Base-by-base conservation (phyloP, 2,329 filamentous ascomycete species). In the Dryadomyces quercivorus region DNA sequence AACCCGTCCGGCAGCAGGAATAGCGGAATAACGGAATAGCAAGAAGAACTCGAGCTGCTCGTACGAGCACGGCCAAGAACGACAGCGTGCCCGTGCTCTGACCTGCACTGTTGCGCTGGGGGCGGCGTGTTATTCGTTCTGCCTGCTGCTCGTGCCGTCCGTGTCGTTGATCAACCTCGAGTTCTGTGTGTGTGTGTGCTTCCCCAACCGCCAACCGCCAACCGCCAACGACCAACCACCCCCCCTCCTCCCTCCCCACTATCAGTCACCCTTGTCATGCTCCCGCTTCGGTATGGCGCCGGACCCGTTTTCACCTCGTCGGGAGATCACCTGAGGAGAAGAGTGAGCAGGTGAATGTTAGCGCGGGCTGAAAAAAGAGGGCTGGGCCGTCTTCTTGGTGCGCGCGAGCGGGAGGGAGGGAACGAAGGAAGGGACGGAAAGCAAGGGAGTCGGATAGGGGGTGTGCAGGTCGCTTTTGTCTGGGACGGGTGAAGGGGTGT, bases 291-390 rank as follows among this genome's bases (percentile, higher is more conserved):
- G 26, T 26, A 26, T 51, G 40, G 40, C 22, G 50, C 13, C 38
- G 42, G n/a, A 42, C 42, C 50, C 40, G n/a, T 31, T 43, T 31
- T 49, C 40, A 40, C 40, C 47, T 50, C 5, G 26, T 45, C 26
- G 56, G 56, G 47, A 50, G 54, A 58, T 58, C 52, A 51, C 52
- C 52, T 51, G 52, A 51, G 50, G 7, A 18, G 16, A 36, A 18
- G 43, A 12, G 38, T 46, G 10, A 45, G 44, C 22, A 51, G 45
- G 48, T 50, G 49, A 51, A 42, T 52, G 48, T 52, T 5, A 49
- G 42, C n/a, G 50, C 44, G 26, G 53, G 48, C 48, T 47, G 49
- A 40, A 40, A 20, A 56, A 40, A 40, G 31, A 56, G 54, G 52
- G 45, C 40, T 54, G 51, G 54, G 56, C 56, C 53, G 53, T 52